Conservation (phyloP, 2,329 filamentous ascomycete genomes). For the Aspergillus sp. region DNA sequence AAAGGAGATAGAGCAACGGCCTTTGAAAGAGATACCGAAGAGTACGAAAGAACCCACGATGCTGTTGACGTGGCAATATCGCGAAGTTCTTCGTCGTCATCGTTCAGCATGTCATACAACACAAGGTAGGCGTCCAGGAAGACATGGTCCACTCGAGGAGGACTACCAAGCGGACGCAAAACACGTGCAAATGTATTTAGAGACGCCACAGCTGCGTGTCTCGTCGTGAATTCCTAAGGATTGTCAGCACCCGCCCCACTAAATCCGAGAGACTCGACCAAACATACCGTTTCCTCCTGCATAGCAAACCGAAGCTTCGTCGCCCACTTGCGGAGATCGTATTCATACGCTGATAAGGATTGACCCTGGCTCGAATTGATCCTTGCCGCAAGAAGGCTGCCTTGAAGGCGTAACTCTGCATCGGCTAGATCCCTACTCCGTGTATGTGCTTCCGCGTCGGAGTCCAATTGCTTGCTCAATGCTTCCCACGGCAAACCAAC, state of each 20-base stretch:
- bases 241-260: slow-evolving; percentile 2
- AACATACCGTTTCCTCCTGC: slow-evolving; percentile 36
- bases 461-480: slow-evolving; percentile 20
- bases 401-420: slow-evolving; percentile 31
- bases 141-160: slow-evolving; percentile 16
- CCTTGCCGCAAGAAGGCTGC: slow-evolving; percentile 29
- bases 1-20: slow-evolving; percentile 41
- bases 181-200: slow-evolving; percentile 37
- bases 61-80: slow-evolving; percentile 48
- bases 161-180: slow-evolving; percentile 23
- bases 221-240: slow-evolving; percentile 33
- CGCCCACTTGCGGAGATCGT: slow-evolving; percentile 24
- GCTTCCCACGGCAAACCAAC: slow-evolving; percentile 22
- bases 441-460: slow-evolving; percentile 14
- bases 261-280: background rate
- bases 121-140: slow-evolving; percentile 56
- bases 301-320: slow-evolving; percentile 32
- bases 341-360: slow-evolving; percentile 9
- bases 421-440: slow-evolving; percentile 34
- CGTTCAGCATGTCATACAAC: slow-evolving; percentile 70
- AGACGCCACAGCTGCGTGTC: slow-evolving; percentile 31
- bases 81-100: slow-evolving; percentile 88
- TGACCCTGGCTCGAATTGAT: slow-evolving; percentile 8
- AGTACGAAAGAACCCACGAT: slow-evolving; percentile 31
- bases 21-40: slow-evolving; percentile 20